These are phyloP conservation scores for Lactifluus pinguis DNA, from an alignment of 768 basidiomycete species.

Conservation along the genomic window DNA sequence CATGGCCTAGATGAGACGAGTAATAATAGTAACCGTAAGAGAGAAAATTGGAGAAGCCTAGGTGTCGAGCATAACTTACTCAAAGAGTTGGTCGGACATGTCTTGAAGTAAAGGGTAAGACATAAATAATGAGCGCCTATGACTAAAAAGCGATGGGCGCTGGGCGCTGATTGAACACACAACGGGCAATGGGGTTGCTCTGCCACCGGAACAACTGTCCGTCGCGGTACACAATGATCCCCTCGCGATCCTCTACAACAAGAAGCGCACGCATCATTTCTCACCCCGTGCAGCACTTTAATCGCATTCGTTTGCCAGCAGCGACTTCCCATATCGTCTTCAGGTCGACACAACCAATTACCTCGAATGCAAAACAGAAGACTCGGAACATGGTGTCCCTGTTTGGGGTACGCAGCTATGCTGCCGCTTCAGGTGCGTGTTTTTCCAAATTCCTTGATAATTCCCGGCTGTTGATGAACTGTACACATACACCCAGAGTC, in stretches of 20 bases:
- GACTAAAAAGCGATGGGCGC: too few relatives aligned
- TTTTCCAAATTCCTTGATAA: neutral
- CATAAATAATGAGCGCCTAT: too few relatives aligned
- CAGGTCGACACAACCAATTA: neutral
- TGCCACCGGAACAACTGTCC: too few relatives aligned
- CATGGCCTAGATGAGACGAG: conserved; percentile 22
- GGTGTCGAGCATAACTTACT: neutral
- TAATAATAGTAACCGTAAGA: too few relatives aligned
- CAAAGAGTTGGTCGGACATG: neutral
- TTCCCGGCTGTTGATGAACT: neutral
- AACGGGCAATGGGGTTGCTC: too few relatives aligned
- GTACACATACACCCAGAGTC: neutral
- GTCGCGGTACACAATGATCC: neutral
- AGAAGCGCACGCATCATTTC: neutral
- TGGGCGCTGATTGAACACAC: too few relatives aligned
- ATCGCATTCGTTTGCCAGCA: neutral
- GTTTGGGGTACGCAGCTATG: neutral
- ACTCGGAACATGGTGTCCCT: neutral
- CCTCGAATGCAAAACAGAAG: neutral
- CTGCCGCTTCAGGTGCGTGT: conserved; percentile 3
- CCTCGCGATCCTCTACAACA: neutral
- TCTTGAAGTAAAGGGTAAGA: too few relatives aligned
- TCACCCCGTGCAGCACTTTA: neutral
- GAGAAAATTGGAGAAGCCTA: neutral
- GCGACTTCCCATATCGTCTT: neutral